Evolutionary conservation across 768 basidiomycete species (phyloP).

Genomic region (Mycena haematopus): DNA sequence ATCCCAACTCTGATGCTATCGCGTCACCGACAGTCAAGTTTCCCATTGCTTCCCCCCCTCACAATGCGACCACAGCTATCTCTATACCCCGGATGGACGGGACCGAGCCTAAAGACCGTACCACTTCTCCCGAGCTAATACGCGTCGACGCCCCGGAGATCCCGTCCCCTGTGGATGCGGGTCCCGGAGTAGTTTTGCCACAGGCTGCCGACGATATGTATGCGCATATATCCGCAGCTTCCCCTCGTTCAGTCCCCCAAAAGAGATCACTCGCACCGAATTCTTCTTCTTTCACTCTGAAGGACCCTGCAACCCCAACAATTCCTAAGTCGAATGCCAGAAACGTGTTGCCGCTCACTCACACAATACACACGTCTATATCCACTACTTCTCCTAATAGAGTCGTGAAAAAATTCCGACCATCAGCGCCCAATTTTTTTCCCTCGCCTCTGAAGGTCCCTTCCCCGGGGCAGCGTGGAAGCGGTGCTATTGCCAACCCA

Average conservation of each 20-base stretch:
- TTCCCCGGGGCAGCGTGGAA: not conserved
- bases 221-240: constrained; percentile 7
- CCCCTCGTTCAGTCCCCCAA: not conserved
- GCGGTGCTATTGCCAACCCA: not conserved
- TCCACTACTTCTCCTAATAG: constrained; percentile 1
- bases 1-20: not conserved
- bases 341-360: not conserved
- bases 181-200: not conserved
- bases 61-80: not conserved
- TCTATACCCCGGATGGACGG: not conserved
- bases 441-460: constrained; percentile 15
- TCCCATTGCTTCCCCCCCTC: not conserved
- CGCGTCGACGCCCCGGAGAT: not conserved
- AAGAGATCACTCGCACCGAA: not conserved
- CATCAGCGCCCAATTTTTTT: constrained; percentile 8
- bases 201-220: not conserved
- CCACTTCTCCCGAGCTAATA: not conserved
- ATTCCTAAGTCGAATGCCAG: too few species aligned
- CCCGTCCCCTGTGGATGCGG: not conserved
- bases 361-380: too few species aligned
- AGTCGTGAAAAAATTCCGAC: constrained; percentile 10
- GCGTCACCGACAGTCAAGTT: not conserved
- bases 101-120: not conserved
- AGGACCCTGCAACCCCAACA: not conserved
- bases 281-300: constrained; percentile 15